Evolutionary conservation across 371 early-diverging fungal species (phyloP).

Genomic region (Rhizomucor pusillus): DNA sequence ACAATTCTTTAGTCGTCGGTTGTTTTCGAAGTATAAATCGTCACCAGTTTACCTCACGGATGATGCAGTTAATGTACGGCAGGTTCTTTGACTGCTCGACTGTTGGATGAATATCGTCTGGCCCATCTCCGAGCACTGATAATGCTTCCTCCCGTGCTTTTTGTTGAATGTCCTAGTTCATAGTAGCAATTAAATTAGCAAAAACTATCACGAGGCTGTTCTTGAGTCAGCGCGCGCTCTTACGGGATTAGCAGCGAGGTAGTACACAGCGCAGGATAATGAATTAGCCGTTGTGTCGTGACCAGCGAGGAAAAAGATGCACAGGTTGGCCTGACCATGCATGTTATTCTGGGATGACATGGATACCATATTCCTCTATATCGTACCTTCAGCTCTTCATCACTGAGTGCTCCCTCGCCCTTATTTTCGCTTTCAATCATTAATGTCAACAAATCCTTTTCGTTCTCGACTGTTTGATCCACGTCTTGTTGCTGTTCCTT

Average conservation of each 20-base stretch:
- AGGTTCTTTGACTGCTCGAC: slow-evolving; percentile 14
- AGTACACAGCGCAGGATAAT: slow-evolving; percentile 22
- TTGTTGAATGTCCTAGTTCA: slow-evolving; percentile 48
- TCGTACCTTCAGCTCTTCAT: slow-evolving; percentile 40
- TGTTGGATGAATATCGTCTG: slow-evolving; percentile 40
- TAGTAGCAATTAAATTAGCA: not conserved
- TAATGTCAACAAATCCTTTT: slow-evolving; percentile 51
- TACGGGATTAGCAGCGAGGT: slow-evolving; percentile 12
- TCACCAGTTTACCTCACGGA: slow-evolving; percentile 17
- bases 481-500: slow-evolving; percentile 19
- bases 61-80: slow-evolving; percentile 17
- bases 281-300: slow-evolving; percentile 32
- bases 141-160: slow-evolving; percentile 51
- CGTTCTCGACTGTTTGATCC: slow-evolving; percentile 29
- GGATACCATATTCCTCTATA: not conserved
- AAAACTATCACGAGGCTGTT: too few species aligned
- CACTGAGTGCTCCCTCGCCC: slow-evolving; percentile 15
- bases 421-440: slow-evolving; percentile 41
- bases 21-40: too few species aligned
- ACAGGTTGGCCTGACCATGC: slow-evolving; percentile 19
- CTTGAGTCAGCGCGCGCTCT: not conserved
- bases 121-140: slow-evolving; percentile 44
- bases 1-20: too few species aligned
- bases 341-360: not conserved
- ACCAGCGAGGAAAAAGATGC: slow-evolving; percentile 44